These are phyloP conservation scores for Candida maltosa DNA, from an alignment of 805 yeast genomes.

Conservation along the genomic window DNA sequence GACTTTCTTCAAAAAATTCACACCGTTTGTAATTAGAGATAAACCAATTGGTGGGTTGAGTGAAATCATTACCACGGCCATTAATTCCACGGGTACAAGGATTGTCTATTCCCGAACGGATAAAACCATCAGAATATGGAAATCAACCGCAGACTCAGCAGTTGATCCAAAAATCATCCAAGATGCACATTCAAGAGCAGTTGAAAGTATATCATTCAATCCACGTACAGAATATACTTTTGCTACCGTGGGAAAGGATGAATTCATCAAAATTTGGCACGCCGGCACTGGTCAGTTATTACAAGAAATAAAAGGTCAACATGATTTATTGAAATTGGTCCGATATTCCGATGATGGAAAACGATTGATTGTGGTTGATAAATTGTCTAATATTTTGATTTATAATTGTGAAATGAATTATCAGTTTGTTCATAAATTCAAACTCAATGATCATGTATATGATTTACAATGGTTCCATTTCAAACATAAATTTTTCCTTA, in stretches of 20 bases:
- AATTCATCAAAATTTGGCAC: constrained; percentile 44
- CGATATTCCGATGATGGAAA: constrained; percentile 46
- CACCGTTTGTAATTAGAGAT: constrained; percentile 13
- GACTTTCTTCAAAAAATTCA: constrained; percentile 16
- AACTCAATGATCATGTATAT: constrained; percentile 27
- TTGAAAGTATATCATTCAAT: constrained; percentile 46
- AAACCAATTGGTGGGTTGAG: constrained; percentile 17
- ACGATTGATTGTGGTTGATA: constrained; percentile 41
- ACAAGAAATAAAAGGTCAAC: constrained; percentile 23
- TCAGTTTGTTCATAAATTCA: constrained; percentile 19
- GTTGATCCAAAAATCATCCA: constrained; percentile 39
- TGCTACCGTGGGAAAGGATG: constrained; percentile 50
- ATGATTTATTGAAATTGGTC: constrained; percentile 18
- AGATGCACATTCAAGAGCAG: constrained; percentile 36
- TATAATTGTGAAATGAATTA: constrained; percentile 30
- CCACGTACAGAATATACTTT: constrained; percentile 44
- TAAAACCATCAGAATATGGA: constrained; percentile 39
- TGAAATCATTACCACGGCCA: constrained; percentile 33
- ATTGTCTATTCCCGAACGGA: constrained; percentile 44
- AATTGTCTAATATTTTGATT: constrained; percentile 33
- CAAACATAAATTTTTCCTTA: constrained; percentile 26
- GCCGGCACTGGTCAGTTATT: constrained; percentile 33
- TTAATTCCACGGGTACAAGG: constrained; percentile 41
- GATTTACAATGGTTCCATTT: constrained; percentile 47
- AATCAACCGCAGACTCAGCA: constrained; percentile 20